Evolutionary conservation across 1,284 basidiomycete genomes (phyloP), one percentile per base, ranked within the genome.

Genomic region (Moniliella sp.): DNA sequence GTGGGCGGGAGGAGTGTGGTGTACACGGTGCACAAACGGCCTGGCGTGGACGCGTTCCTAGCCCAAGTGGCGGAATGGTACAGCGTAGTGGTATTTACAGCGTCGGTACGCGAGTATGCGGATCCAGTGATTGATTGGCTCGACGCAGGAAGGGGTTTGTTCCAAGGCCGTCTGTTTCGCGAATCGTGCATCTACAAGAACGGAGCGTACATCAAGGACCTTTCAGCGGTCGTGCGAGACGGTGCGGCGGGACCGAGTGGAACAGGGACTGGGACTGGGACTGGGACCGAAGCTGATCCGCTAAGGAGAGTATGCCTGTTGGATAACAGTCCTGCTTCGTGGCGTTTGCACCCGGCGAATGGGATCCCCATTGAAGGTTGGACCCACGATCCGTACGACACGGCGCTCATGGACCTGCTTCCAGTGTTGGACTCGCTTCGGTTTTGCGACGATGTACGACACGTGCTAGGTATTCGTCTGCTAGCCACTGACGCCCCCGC

Each of bases 81-180:
- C 65, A 93, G 86, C 1, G 74, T 99, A 34, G 86, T 99, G 34
- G 81, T 99, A 43, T 99, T 88, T 63, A 99, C 88, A 12, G 91
- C 88, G 1, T 93, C 84, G 4, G 83, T 99, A 76, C 79, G 84
- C 54, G 88, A 97, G 62, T 99, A 99, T 61, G 88, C 88, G 36
- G 88, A 99, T 65, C 88, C 91, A 0, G 88, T 99, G 16, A 97
- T 99, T 48, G 91, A 99, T 64, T 99, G 91, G 88, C 66, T 99
- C 37, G 88, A 99, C 58, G 82, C 78, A 37, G 88, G 88, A 2
- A 70, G 82, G 29, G 62, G 62, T 0, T 77, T 97, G 36, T 73
- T 99, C 27, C 72, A 70, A 0, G 76, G 77, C 40, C 73, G 84
- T 23, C 68, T 94, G 39, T 99, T 94, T 62, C 73, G 88, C 39